Conservation (phyloP, 2,329 filamentous ascomycete genomes). For the Triangularia verruculosa region DNA sequence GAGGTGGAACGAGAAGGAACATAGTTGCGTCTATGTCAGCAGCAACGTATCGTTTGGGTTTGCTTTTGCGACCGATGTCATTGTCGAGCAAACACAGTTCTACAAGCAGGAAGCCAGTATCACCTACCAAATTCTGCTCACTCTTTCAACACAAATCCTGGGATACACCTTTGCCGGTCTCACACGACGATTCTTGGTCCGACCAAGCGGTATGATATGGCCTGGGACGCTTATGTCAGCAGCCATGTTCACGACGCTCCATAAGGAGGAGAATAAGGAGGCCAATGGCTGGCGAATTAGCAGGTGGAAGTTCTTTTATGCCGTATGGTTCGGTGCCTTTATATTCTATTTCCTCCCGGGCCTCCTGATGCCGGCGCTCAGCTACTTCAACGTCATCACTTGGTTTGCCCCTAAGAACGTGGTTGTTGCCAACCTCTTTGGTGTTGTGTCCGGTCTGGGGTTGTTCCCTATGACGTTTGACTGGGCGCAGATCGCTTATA, state of each 20-base stretch:
- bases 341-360: constrained; percentile 83
- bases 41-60: constrained; percentile 89
- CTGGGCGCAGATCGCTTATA: constrained; percentile 87
- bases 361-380: constrained; percentile 76
- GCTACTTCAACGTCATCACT: constrained; percentile 84
- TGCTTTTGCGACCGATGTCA: constrained; percentile 84
- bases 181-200: constrained; percentile 75
- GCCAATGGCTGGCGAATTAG: constrained; percentile 82
- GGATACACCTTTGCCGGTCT: constrained; percentile 85
- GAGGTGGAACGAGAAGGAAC: constrained; percentile 83
- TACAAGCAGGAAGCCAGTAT: constrained; percentile 79
- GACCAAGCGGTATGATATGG: constrained; percentile 89
- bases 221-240: constrained; percentile 84
- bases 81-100: constrained; percentile 86
- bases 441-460: constrained; percentile 78
- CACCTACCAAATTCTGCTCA: constrained; percentile 76
- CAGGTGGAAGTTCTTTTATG: constrained; percentile 79
- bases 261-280: constrained; percentile 78
- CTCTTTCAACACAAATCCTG: constrained; percentile 80
- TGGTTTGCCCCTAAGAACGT: constrained; percentile 87
- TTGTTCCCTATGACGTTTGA: constrained; percentile 86
- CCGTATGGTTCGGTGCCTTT: constrained; percentile 68
- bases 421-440: constrained; percentile 83
- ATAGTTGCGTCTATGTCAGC: constrained; percentile 84
- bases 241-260: constrained; percentile 83